These are phyloP conservation scores for Guyanaporus albipodus DNA, from an alignment of 768 basidiomycete genomes.

Conservation along the genomic window DNA sequence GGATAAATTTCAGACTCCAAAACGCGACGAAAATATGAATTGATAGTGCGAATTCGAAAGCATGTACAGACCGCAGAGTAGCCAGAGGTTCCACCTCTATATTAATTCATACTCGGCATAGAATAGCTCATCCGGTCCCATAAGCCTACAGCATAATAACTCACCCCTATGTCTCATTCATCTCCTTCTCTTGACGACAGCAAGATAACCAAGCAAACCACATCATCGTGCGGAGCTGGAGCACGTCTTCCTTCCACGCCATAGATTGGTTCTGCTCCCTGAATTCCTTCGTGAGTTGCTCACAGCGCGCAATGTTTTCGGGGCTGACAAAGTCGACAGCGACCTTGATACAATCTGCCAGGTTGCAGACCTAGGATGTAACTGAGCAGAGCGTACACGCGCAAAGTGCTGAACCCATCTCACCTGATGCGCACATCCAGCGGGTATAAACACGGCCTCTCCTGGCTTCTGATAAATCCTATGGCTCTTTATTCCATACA, in stretches of 20 bases:
- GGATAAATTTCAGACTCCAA: no score
- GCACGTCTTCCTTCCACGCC: slow-evolving; percentile 92
- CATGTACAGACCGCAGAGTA: slow-evolving; percentile 25
- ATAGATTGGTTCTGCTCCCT: slow-evolving; percentile 82
- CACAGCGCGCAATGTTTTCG: slow-evolving; percentile 86
- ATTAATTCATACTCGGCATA: slow-evolving; percentile 27
- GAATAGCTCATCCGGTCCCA: slow-evolving; percentile 20
- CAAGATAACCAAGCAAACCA: slow-evolving; percentile 91
- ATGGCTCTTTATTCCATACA: slow-evolving; percentile 71
- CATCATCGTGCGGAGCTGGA: slow-evolving; percentile 89
- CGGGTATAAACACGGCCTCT: slow-evolving; percentile 93
- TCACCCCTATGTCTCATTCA: slow-evolving; percentile 28
- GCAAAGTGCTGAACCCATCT: slow-evolving; percentile 15
- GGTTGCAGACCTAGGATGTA: slow-evolving; percentile 70
- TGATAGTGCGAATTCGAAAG: slow-evolving; percentile 12
- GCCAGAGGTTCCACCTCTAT: slow-evolving; percentile 23
- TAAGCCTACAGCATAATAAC: slow-evolving; percentile 20
- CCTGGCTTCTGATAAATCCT: slow-evolving; percentile 88
- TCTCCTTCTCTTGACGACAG: slow-evolving; percentile 43
- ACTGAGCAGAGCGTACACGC: background rate
- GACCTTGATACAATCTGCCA: slow-evolving; percentile 94
- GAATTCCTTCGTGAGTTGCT: slow-evolving; percentile 83
- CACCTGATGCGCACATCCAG: slow-evolving; percentile 90
- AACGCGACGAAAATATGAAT: slow-evolving; percentile 11
- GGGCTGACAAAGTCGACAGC: slow-evolving; percentile 94